Percentiles rank a stretch among this genome's conserved stretches.
Conservation (phyloP, 345 rosid genomes). For the Zanthoxylum bungeanum region DNA sequence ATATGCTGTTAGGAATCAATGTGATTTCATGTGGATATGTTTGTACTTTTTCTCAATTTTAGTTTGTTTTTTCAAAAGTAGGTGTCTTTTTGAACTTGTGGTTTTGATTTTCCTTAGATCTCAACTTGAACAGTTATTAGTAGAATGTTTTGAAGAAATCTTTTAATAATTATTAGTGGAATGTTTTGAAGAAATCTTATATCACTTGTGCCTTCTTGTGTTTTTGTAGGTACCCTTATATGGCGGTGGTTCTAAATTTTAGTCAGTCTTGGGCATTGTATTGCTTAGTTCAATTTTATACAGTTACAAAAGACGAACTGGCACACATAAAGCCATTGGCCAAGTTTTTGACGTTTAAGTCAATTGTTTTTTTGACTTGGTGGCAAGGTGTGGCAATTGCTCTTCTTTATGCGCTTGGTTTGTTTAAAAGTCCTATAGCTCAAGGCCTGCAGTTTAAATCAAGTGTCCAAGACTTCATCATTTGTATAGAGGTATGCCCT, state of each 20-base stretch:
- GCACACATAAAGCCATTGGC: constrained; percentile 91
- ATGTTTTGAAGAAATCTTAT: constrained; percentile 2
- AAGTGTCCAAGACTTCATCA: constrained; percentile 93
- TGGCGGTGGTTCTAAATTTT: constrained; percentile 95
- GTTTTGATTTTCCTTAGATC: neutral
- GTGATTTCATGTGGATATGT: neutral
- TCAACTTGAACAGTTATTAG: neutral
- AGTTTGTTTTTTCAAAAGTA: neutral
- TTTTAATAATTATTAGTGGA: too few relatives aligned
- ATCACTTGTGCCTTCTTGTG: constrained; percentile 16
- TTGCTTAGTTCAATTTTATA: constrained; percentile 93
- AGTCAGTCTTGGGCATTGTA: constrained; percentile 99
- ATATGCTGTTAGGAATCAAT: neutral
- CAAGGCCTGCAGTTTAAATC: constrained; percentile 85
- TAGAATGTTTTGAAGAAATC: neutral
- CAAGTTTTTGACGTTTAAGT: constrained; percentile 88
- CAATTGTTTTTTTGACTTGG: constrained; percentile 98
- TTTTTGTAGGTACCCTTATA: constrained; percentile 83
- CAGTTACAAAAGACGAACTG: constrained; percentile 83
- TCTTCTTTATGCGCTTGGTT: constrained; percentile 71
- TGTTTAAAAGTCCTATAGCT: constrained; percentile 79
- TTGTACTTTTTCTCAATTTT: neutral
- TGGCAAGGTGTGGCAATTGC: constrained; percentile 99
- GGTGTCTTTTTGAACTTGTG: neutral
- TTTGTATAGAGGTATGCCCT: constrained; percentile 89